A percentile compares a stretch with the other conserved stretches of the same genome.
phyloP scores from a whole-genome alignment of 768 basidiomycete genomes.

The Flagelloscypha sp. region DNA sequence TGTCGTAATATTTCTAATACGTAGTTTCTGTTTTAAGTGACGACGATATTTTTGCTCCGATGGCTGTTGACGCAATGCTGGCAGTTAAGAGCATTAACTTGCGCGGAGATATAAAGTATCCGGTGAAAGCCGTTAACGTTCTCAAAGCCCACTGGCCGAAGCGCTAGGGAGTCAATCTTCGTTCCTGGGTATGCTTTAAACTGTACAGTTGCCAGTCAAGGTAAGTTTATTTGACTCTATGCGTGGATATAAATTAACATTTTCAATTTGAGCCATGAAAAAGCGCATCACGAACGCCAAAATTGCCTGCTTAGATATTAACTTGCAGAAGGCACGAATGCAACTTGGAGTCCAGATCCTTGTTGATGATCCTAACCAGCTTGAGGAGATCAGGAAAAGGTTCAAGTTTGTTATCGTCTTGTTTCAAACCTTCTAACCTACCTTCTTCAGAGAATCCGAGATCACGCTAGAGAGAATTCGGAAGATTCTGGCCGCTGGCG shows the following conservation, averaged over 20 bases:
- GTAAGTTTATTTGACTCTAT: constrained; percentile 33
- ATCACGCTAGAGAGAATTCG: constrained; percentile 93
- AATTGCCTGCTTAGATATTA: constrained; percentile 98
- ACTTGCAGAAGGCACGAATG: constrained; percentile 94
- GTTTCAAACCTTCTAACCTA: constrained; percentile 3
- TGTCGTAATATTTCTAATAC: constrained; percentile 1
- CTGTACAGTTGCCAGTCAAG: constrained; percentile 98
- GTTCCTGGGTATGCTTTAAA: constrained; percentile 97
- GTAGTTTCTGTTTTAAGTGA: constrained; percentile 46
- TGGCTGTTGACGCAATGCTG: constrained; percentile 98
- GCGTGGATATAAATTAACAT: constrained; percentile 2
- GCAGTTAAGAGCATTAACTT: constrained; percentile 92
- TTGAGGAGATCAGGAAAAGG: constrained; percentile 95
- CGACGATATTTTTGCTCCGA: constrained; percentile 94
- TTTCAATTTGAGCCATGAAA: constrained; percentile 75
- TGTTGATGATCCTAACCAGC: constrained; percentile 91
- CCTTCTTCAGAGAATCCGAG: constrained; percentile 71
- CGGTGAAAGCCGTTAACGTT: constrained; percentile 97
- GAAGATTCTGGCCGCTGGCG: constrained; percentile 92
- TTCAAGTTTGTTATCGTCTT: constrained; percentile 23
- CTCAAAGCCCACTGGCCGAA: constrained; percentile 96
- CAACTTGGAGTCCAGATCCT: constrained; percentile 96
- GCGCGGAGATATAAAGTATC: constrained; percentile 95
- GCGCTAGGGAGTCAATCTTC: constrained; percentile 89
- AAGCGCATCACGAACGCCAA: constrained; percentile 88